Conservation (phyloP, 1,139 yeast species). For the Nakaseomyces kungkrabaensis region DNA sequence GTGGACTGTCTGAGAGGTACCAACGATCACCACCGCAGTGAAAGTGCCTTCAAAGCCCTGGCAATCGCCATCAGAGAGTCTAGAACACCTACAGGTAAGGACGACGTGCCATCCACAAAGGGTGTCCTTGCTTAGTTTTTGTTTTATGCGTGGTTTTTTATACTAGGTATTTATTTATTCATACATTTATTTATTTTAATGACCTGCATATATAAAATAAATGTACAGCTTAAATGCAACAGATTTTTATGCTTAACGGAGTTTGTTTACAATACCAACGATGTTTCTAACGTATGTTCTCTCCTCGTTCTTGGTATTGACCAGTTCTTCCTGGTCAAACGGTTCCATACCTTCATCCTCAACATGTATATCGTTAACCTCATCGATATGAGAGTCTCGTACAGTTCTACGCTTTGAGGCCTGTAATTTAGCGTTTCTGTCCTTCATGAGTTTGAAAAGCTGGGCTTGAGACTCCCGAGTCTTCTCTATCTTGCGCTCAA, state of each 20-base stretch:
- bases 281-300: not conserved
- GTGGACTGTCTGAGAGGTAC: constrained; percentile 89
- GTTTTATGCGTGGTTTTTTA: not conserved
- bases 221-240: too few relatives aligned
- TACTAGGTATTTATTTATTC: not conserved
- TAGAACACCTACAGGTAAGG: constrained; percentile 66
- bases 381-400: constrained; percentile 4
- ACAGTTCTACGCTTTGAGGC: constrained; percentile 5
- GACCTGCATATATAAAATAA: not conserved
- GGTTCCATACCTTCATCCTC: constrained; percentile 3
- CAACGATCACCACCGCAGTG: constrained; percentile 95
- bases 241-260: not conserved
- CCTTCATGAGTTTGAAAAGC: constrained; percentile 47
- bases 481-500: constrained; percentile 44
- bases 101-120: constrained; percentile 92
- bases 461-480: constrained; percentile 54
- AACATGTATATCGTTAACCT: not conserved
- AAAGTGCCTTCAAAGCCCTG: constrained; percentile 89
- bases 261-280: constrained; percentile 6
- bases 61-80: constrained; percentile 91
- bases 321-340: constrained; percentile 1
- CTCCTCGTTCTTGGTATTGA: not conserved
- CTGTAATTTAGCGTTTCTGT: constrained; percentile 16
- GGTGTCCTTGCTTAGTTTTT: constrained; percentile 50
- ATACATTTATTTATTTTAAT: not conserved